These are phyloP conservation scores for Trichophyton rubrum DNA, from an alignment of 2,329 filamentous ascomycete genomes.

Conservation along the genomic window DNA sequence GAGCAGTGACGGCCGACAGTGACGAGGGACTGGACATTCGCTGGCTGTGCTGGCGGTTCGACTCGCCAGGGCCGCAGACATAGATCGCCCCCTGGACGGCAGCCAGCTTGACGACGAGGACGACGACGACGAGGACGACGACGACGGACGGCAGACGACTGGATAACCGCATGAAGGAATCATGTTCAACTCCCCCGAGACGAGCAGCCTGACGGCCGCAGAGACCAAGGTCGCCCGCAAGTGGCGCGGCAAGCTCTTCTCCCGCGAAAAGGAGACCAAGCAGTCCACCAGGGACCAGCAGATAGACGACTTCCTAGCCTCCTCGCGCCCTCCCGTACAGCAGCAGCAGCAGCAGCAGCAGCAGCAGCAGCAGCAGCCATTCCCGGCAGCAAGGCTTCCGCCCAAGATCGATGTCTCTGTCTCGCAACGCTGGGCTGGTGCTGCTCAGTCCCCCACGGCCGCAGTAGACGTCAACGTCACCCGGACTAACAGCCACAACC, in stretches of 20 bases:
- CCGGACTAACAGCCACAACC: neutral
- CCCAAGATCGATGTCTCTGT: conserved; percentile 26
- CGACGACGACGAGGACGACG: neutral
- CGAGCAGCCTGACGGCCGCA: conserved; percentile 8
- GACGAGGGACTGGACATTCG: neutral
- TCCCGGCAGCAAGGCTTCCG: conserved; percentile 17
- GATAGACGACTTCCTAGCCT: conserved; percentile 47
- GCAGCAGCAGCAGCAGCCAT: conserved; percentile 9
- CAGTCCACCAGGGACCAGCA: conserved; percentile 29
- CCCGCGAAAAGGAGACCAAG: conserved; percentile 28
- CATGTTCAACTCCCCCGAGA: neutral
- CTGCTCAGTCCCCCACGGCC: conserved; percentile 17
- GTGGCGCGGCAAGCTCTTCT: conserved; percentile 42
- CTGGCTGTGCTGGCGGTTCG: neutral
- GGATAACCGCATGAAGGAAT: neutral
- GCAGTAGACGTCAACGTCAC: conserved; percentile 7
- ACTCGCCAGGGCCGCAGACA: neutral
- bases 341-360: conserved; percentile 9
- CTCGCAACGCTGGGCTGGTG: conserved; percentile 22
- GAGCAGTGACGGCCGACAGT: neutral
- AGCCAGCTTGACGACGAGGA: neutral
- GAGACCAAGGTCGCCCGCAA: conserved; percentile 17
- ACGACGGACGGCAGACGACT: neutral
- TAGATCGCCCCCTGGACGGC: too few relatives aligned
- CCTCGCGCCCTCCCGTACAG: conserved; percentile 15